A percentile compares a stretch with the other conserved stretches of the same genome.
Evolutionary conservation across 805 yeast genomes (phyloP).

Genomic region (Wickerhamiella occidentalis): DNA sequence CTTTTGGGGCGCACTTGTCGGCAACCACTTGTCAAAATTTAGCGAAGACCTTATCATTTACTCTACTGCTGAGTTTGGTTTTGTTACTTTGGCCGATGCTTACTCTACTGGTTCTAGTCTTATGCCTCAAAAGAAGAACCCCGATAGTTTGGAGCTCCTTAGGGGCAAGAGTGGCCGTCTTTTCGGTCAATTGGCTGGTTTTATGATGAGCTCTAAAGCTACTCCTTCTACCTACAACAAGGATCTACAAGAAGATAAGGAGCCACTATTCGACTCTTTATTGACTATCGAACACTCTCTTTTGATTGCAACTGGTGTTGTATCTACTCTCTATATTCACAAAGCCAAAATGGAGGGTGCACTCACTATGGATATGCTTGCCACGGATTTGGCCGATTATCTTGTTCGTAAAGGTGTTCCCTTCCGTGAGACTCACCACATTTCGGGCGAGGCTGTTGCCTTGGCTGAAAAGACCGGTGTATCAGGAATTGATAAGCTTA

Average conservation of each 20-base stretch:
- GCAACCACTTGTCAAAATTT: conserved; percentile 91
- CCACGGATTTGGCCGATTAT: conserved; percentile 96
- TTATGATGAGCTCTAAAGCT: conserved; percentile 92
- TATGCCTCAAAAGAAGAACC: conserved; percentile 99
- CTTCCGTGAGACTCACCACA: conserved; percentile 97
- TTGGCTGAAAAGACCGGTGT: conserved; percentile 67
- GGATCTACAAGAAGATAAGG: conserved; percentile 98
- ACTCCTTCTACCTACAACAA: conserved; percentile 96
- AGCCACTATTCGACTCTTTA: conserved; percentile 88
- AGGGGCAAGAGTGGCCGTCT: conserved; percentile 97
- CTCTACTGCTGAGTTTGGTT: conserved; percentile 96
- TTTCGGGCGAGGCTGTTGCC: conserved; percentile 95
- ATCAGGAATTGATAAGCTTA: conserved; percentile 75
- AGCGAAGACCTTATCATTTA: conserved; percentile 91
- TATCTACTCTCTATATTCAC: conserved; percentile 70
- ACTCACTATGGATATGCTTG: conserved; percentile 96
- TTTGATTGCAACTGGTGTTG: conserved; percentile 89
- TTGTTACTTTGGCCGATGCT: conserved; percentile 87
- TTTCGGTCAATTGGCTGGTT: conserved; percentile 89
- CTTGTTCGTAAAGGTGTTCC: conserved; percentile 97
- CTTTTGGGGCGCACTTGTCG: conserved; percentile 90
- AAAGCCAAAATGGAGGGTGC: conserved; percentile 71
- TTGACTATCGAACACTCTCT: conserved; percentile 88
- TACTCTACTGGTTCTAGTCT: conserved; percentile 96
- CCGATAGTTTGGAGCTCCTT: conserved; percentile 87